Base-by-base conservation (phyloP, 352 stramenopile genomes). In the Phytophthora sp. region DNA sequence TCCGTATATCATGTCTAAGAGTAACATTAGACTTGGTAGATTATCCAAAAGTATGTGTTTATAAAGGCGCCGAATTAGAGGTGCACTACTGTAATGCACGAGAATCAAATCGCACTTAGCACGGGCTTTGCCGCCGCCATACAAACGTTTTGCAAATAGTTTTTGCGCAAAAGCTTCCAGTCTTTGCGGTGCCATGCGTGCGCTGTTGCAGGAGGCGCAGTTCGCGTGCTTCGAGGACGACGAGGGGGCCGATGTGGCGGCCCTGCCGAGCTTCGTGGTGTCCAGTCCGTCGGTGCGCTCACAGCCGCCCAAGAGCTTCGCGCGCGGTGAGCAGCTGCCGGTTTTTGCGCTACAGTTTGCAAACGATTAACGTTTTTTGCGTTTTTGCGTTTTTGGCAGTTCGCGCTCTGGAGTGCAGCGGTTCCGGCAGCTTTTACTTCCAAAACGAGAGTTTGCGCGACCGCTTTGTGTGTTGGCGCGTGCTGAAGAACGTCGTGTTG, bases 171-270 rank as follows among this genome's bases (percentile, higher is more conserved):
- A 39, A 38, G 34, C 34, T 21, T 18, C 28, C 27, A 45, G 38
- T 21, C 26, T 21, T 45, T 28, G 38, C 38, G 7, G 35, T n/a
- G 35, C 27, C 26, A 76, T 71, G 63, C 71, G 52, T 27, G 66
- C 77, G 62, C 56, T 76, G 52, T 74, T 90, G 21, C 81, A 89
- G 73, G 79, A 90, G 57, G 77, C 77, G 55, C 79, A 82, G 35
- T 90, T 90, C 64, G 81, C 83, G 65, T 84, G 75, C 68, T 90
- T 92, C 49, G 83, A 92, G 42, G 79, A 88, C 62, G 75, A 77
- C 12, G 76, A 87, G 35, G 56, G 69, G 45, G 52, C 46, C 7
- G 57, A 60, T 12, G 50, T 39, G 6, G 48, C 54, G 8, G 44
- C 41, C 5, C 43, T 77, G 10, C 68, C 67, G 5, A 76, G 44